Base-by-base conservation (phyloP, 2,329 filamentous ascomycete species). In the Bipolaris sorokiniana region DNA sequence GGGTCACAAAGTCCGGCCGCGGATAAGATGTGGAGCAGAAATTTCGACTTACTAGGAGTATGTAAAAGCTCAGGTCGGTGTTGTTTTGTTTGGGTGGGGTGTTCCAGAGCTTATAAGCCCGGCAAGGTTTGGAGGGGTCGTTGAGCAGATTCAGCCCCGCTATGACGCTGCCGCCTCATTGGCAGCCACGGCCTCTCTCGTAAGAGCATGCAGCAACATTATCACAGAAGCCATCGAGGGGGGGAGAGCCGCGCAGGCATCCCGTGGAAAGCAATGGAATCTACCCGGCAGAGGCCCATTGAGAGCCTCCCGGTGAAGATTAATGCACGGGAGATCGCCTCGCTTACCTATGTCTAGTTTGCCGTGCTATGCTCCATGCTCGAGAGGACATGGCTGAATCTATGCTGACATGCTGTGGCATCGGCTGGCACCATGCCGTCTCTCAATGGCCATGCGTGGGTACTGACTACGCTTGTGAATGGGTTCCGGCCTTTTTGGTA, bases 31-130 rank as follows among this genome's bases (percentile, higher is more conserved):
- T 36, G 48, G 28, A 42, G 56, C 46, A 64, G 64, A 68, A 55
- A 56, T 59, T 63, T 62, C 66, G 64, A 75, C 73, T 72, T 74
- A 76, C 73, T 63, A 70, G 69, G 55, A 62, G 63, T 58, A 54
- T 68, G 60, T 55, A 63, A 61, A 63, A 65, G 62, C 57, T 52
- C 54, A 58, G 60, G 44, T 64, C 56, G 61, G 56, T 66, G 63
- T 54, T 69, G 64, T 65, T 68, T 67, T 67, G 64, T 62, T 71
- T 61, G 59, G 62, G 63, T 63, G 61, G 63, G 59, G 57, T 64
- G 56, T 45, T 48, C 55, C 38, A 46, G 54, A 66, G 61, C 61
- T 65, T 63, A 58, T 60, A 56, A 64, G 63, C 54, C 54, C 61
- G 57, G 54, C 64, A 68, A 58, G 55, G 45, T 51, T 57, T 59